These are phyloP conservation scores for Alternaria gaisen DNA, from an alignment of 2,329 filamentous ascomycete genomes.

Conservation along the genomic window DNA sequence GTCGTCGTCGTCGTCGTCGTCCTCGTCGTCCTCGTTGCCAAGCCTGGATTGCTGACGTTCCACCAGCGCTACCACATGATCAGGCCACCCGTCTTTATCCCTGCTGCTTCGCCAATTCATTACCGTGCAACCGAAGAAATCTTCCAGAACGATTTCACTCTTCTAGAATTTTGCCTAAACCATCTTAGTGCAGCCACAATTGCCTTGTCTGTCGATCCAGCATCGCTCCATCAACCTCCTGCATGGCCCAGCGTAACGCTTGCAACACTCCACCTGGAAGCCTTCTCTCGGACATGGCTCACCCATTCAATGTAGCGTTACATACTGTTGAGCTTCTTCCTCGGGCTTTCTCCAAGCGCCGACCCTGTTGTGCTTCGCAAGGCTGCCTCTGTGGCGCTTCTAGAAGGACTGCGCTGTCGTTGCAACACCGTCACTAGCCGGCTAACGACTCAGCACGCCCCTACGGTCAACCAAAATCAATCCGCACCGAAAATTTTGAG, in stretches of 20 bases:
- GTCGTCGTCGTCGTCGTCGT: too few species aligned
- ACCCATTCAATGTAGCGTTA: slow-evolving; percentile 21
- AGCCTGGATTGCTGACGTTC: slow-evolving; percentile 31
- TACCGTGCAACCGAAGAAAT: slow-evolving; percentile 27
- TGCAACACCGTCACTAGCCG: slow-evolving; percentile 34
- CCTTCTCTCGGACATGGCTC: slow-evolving; percentile 16
- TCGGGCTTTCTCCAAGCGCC: slow-evolving; percentile 16
- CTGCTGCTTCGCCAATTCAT: not conserved
- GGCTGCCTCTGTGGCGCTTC: slow-evolving; percentile 27
- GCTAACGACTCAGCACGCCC: slow-evolving; percentile 32
- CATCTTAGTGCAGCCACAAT: slow-evolving; percentile 27
- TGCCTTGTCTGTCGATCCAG: slow-evolving; percentile 32
- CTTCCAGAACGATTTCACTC: slow-evolving; percentile 34
- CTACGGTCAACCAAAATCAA: slow-evolving; percentile 23
- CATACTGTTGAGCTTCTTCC: slow-evolving; percentile 26
- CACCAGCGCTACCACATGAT: slow-evolving; percentile 28
- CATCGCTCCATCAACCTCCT: slow-evolving; percentile 31
- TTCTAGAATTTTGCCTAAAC: slow-evolving; percentile 48
- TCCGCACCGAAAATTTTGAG: slow-evolving; percentile 27
- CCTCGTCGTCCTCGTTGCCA: not conserved
- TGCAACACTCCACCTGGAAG: slow-evolving; percentile 22
- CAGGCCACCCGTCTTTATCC: slow-evolving; percentile 6
- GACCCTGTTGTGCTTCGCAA: slow-evolving; percentile 19
- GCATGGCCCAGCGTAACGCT: slow-evolving; percentile 24
- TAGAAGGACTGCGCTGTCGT: slow-evolving; percentile 25